Base-by-base conservation (phyloP, 148 eudicot genomes). In the Hydrangea macrophylla region DNA sequence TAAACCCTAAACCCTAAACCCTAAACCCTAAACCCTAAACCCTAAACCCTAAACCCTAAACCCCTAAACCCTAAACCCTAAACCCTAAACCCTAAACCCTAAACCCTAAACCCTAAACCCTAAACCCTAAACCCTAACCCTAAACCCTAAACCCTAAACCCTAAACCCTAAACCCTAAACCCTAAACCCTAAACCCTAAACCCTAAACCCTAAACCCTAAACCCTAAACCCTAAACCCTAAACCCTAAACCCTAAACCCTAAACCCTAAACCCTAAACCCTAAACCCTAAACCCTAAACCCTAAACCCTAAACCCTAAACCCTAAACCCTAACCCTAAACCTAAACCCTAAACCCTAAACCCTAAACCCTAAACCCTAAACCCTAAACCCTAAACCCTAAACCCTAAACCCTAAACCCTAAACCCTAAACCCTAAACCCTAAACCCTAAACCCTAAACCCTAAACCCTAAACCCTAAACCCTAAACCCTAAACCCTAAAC, bases 261-360 rank as follows among this genome's bases (percentile, higher is more conserved):
- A 70, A 70, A 59, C 73, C 73, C 31, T n/a, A 44, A 73, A 64
- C 73, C 73, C n/a, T n/a, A 71, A 70, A 70, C 53, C 73, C 73
- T 44, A 37, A 70, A 70, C 42, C 72, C 65, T 58, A 17, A 68
- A 55, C 51, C 73, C 73, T 35, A 48, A 70, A 50, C 73, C 67
- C 33, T 53, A 50, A 70, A 70, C 59, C 73, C 73, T 35, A 50
- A 70, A 70, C 59, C 67, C 73, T 24, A n/a, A 70, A 70, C 59
- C 73, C 73, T 70, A 70, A 70, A 70, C 73, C 73, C 73, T 51
- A 60, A 70, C 60, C 73, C 73, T 67, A 50, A 60, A 70, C 73
- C 71, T 39, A 25, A 68, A 68, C 60, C 67, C 73, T 60, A 70
- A 70, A 70, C 64, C 73, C 73, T 61, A 60, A 61, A 33, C 59